Evolutionary conservation across 768 basidiomycete species (phyloP).

Genomic region (Russula griseocarnosa): DNA sequence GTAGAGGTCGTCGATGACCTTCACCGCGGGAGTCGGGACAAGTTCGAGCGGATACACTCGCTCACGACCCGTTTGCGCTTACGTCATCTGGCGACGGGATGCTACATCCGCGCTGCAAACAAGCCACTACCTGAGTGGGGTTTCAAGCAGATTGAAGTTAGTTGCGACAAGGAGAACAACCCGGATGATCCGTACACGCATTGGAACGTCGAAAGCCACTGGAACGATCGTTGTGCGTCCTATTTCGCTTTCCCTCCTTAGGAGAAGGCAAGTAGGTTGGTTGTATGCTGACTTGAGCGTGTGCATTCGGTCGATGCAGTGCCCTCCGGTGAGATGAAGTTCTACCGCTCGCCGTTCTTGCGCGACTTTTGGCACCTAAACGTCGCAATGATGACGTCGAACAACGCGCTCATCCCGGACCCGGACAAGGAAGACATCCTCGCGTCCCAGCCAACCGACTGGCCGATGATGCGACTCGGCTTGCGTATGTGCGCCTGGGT

Average conservation of each 20-base stretch:
- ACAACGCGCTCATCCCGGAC: slow-evolving; percentile 95
- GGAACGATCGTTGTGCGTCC: slow-evolving; percentile 86
- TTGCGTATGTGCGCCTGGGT: slow-evolving; percentile 98
- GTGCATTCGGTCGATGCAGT: slow-evolving; percentile 46
- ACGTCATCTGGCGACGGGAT: slow-evolving; percentile 70
- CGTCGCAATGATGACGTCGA: slow-evolving; percentile 99
- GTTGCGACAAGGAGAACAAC: slow-evolving; percentile 85
- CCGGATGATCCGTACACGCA: slow-evolving; percentile 79
- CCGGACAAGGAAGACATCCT: slow-evolving; percentile 99
- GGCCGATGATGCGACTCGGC: slow-evolving; percentile 88
- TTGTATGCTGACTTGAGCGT: slow-evolving; percentile 6
- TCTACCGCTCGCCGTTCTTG: slow-evolving; percentile 87
- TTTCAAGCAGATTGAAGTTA: slow-evolving; percentile 97
- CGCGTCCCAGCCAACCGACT: slow-evolving; percentile 87
- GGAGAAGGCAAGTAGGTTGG: not conserved
- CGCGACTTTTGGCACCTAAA: slow-evolving; percentile 99
- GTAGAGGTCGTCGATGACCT: slow-evolving; percentile 94
- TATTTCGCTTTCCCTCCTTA: slow-evolving; percentile 1
- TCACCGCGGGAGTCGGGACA: slow-evolving; percentile 52
- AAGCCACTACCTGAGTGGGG: slow-evolving; percentile 94
- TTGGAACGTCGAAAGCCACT: slow-evolving; percentile 98
- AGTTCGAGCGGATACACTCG: slow-evolving; percentile 72
- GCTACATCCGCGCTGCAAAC: slow-evolving; percentile 88
- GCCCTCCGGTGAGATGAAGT: slow-evolving; percentile 74
- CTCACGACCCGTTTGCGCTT: slow-evolving; percentile 88